These are phyloP conservation scores for Talaromyces sp. DNA, from an alignment of 2,329 filamentous ascomycete genomes.

Conservation along the genomic window DNA sequence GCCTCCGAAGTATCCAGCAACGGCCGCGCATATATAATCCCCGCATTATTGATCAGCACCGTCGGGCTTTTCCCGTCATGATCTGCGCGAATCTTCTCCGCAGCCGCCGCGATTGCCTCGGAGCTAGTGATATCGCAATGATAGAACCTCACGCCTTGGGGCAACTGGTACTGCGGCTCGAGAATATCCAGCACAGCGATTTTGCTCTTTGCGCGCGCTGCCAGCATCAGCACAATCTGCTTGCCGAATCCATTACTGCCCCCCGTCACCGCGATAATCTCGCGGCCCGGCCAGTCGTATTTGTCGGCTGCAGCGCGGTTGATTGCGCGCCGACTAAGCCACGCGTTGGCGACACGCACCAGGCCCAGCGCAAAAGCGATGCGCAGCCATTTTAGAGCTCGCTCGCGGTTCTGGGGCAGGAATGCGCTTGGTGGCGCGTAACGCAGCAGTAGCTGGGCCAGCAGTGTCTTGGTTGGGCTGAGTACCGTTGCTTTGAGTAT, in stretches of 20 bases:
- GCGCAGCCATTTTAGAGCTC: constrained; percentile 49
- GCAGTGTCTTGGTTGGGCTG: constrained; percentile 60
- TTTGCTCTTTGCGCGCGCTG: constrained; percentile 54
- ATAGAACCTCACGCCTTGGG: constrained; percentile 20
- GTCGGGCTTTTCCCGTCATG: constrained; percentile 29
- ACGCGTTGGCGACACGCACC: constrained; percentile 43
- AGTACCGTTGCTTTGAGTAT: constrained; percentile 57
- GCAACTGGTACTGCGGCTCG: constrained; percentile 40
- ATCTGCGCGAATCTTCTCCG: constrained; percentile 23
- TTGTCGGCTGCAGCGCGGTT: constrained; percentile 39
- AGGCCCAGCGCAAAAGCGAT: constrained; percentile 51
- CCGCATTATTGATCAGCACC: constrained; percentile 42
- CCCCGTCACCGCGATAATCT: constrained; percentile 69
- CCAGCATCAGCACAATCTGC: constrained; percentile 60
- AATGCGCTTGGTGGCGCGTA: constrained; percentile 50
- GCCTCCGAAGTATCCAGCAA: constrained; percentile 38
- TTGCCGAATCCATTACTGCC: constrained; percentile 70
- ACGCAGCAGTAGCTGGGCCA: constrained; percentile 57
- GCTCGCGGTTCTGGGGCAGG: constrained; percentile 12
- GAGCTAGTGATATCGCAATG: constrained; percentile 22
- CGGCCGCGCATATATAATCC: constrained; percentile 36
- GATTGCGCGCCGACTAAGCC: constrained; percentile 46
- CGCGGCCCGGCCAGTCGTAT: constrained; percentile 52
- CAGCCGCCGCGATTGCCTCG: constrained; percentile 16
- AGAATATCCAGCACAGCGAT: constrained; percentile 69